These are phyloP conservation scores for Stipa capillata DNA, from an alignment of 176 grass and related monocot genomes.

Conservation along the genomic window DNA sequence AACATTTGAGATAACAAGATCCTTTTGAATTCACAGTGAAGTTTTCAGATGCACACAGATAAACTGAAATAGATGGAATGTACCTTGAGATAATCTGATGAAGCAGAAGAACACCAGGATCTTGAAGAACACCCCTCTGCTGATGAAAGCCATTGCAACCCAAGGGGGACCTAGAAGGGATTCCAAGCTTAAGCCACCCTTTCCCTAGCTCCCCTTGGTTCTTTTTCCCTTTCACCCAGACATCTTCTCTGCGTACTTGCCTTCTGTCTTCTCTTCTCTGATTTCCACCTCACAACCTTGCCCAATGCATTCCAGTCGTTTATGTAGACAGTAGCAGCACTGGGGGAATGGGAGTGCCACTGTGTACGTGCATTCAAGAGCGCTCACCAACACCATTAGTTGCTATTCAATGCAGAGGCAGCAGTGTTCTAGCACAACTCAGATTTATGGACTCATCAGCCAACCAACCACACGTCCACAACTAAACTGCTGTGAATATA, in stretches of 20 bases:
- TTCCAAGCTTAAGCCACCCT: neutral
- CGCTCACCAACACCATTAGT: slow-evolving; percentile 30
- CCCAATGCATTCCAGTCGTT: slow-evolving; percentile 17
- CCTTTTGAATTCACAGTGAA: neutral
- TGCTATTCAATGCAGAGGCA: slow-evolving; percentile 30
- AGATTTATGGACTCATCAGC: slow-evolving; percentile 40
- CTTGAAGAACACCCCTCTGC: slow-evolving; percentile 26
- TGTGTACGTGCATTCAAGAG: slow-evolving; percentile 13
- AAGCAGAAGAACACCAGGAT: slow-evolving; percentile 39
- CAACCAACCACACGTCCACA: slow-evolving; percentile 32
- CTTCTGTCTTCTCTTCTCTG: slow-evolving; percentile 14
- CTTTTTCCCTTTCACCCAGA: slow-evolving; percentile 2
- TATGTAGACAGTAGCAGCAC: slow-evolving; percentile 26
- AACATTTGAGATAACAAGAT: neutral
- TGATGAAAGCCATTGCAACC: slow-evolving; percentile 41
- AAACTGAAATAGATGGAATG: neutral
- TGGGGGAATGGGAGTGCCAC: neutral
- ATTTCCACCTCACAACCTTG: slow-evolving; percentile 2
- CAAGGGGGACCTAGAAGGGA: neutral
- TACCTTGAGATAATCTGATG: slow-evolving; percentile 54
- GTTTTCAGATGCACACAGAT: neutral
- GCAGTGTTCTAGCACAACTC: slow-evolving; percentile 14
- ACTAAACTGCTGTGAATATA: slow-evolving; percentile 17
- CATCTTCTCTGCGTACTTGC: slow-evolving; percentile 12
- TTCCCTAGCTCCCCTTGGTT: neutral